These are phyloP conservation scores for Chamaecrista fasciculata DNA, from an alignment of 306 rosid genomes.

Conservation along the genomic window DNA sequence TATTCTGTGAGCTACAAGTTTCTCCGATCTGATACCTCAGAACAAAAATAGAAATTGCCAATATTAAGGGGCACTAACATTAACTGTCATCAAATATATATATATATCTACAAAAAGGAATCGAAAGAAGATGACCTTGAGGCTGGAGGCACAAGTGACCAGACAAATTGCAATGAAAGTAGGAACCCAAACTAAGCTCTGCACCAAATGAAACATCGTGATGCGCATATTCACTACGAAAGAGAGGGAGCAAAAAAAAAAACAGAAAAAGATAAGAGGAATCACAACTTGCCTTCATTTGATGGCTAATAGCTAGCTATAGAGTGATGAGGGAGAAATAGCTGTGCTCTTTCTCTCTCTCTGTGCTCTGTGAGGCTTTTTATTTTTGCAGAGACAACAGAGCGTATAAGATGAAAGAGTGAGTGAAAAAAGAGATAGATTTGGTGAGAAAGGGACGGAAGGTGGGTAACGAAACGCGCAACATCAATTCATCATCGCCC, in stretches of 20 bases:
- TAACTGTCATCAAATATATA: not conserved
- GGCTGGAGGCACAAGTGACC: constrained; percentile 44
- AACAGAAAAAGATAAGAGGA: not conserved
- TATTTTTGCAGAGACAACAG: not conserved
- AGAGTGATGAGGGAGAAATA: not conserved
- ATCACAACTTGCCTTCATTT: constrained; percentile 39
- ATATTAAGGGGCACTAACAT: not conserved
- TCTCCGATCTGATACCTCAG: constrained; percentile 78
- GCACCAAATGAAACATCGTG: constrained; percentile 27
- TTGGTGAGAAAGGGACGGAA: constrained; percentile 33
- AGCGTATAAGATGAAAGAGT: not conserved
- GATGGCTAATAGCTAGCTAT: too few relatives aligned
- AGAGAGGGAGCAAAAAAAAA: not conserved
- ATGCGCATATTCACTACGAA: not conserved
- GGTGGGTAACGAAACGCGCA: not conserved
- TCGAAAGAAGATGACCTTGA: constrained; percentile 45
- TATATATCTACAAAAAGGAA: not conserved
- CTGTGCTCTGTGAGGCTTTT: not conserved
- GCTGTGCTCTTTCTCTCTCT: not conserved
- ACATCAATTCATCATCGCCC: not conserved
- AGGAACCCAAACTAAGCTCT: constrained; percentile 30
- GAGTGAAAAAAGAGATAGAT: not conserved
- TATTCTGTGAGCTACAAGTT: constrained; percentile 58
- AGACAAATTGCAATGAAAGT: constrained; percentile 46
- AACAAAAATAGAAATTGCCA: not conserved